A percentile compares a stretch with the other conserved stretches of the same genome.
phyloP scores from a whole-genome alignment of 352 stramenopile genomes.

The Phytophthora fragariaefolia region DNA sequence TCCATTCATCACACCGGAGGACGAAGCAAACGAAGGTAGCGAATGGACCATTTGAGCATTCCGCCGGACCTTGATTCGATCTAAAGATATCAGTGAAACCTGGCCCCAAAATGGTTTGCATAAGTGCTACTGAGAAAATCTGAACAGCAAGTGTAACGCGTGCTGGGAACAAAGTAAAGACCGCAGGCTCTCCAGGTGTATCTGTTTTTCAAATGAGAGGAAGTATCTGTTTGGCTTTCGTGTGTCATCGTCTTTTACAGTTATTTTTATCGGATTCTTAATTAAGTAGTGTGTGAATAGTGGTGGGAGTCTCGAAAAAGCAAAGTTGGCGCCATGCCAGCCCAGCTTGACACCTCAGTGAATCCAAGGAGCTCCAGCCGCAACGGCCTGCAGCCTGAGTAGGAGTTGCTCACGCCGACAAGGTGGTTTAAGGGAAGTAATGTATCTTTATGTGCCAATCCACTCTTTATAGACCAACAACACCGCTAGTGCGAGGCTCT shows the following conservation, averaged over 20 bases:
- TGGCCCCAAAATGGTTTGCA: conserved; percentile 2
- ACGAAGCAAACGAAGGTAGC: conserved; percentile 78
- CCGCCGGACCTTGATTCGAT: conserved; percentile 5
- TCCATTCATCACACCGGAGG: conserved; percentile 91
- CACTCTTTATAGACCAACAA: conserved; percentile 17
- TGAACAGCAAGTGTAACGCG: background rate
- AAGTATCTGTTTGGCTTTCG: conserved; percentile 39
- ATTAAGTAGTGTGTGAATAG: conserved; percentile 3
- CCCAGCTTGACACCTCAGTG: background rate
- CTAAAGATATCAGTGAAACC: background rate
- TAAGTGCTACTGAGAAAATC: conserved; percentile 3
- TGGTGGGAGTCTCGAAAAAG: conserved; percentile 2
- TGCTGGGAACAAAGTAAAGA: conserved; percentile 2
- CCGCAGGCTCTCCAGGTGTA: background rate
- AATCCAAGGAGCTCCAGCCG: conserved; percentile 7
- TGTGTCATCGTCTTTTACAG: conserved; percentile 9
- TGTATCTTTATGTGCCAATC: background rate
- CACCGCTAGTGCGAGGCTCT: conserved; percentile 22
- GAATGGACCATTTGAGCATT: conserved; percentile 84
- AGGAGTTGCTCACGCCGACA: background rate
- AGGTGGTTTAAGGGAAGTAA: background rate
- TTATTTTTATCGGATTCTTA: conserved; percentile 30
- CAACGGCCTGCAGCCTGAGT: conserved; percentile 20
- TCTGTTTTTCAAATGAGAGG: conserved; percentile 17
- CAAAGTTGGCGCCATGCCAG: conserved; percentile 12